phyloP scores from a whole-genome alignment of 2,329 filamentous ascomycete genomes.

The Ophiostoma pallidulum region DNA sequence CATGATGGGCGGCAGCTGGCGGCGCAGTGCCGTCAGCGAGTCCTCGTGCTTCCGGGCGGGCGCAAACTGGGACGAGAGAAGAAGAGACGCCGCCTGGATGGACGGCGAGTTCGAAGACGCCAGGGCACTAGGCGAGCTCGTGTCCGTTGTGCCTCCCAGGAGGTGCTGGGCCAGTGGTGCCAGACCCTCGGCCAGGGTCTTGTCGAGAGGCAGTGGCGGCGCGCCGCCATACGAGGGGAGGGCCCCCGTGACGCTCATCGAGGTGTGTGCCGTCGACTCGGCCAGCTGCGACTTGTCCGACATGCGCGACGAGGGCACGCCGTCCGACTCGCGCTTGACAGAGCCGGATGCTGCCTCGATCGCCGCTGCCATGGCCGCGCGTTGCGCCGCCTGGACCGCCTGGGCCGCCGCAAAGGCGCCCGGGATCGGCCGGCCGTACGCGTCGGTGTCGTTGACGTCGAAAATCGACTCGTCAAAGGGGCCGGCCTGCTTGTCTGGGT shows the following conservation, averaged over 20 bases:
- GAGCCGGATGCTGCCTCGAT: slow-evolving; percentile 4
- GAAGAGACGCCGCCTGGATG: too few species aligned
- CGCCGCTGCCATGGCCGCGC: slow-evolving; percentile 22
- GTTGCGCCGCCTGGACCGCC: slow-evolving; percentile 38
- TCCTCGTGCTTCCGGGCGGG: slow-evolving; percentile 3
- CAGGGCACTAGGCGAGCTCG: too few species aligned
- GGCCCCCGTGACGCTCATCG: slow-evolving; percentile 29
- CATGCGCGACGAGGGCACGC: slow-evolving; percentile 29
- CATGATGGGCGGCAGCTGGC: slow-evolving; percentile 12
- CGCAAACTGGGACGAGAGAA: slow-evolving; percentile 12
- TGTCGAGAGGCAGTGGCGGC: slow-evolving; percentile 11
- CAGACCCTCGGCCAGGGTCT: neutral
- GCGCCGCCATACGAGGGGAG: slow-evolving; percentile 15
- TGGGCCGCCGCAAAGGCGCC: slow-evolving; percentile 48
- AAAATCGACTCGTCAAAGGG: slow-evolving; percentile 67
- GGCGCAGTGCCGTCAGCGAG: slow-evolving; percentile 3
- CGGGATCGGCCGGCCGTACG: slow-evolving; percentile 50
- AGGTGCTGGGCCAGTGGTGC: neutral
- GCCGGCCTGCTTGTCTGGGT: slow-evolving; percentile 41
- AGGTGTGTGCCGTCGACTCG: slow-evolving; percentile 45
- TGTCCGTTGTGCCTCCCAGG: too few species aligned
- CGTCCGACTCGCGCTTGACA: slow-evolving; percentile 31
- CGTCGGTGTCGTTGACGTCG: slow-evolving; percentile 56
- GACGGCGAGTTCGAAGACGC: neutral
- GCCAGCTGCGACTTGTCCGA: slow-evolving; percentile 35